Evolutionary conservation across 345 rosid genomes (phyloP).

Genomic region (Laguncularia racemosa): DNA sequence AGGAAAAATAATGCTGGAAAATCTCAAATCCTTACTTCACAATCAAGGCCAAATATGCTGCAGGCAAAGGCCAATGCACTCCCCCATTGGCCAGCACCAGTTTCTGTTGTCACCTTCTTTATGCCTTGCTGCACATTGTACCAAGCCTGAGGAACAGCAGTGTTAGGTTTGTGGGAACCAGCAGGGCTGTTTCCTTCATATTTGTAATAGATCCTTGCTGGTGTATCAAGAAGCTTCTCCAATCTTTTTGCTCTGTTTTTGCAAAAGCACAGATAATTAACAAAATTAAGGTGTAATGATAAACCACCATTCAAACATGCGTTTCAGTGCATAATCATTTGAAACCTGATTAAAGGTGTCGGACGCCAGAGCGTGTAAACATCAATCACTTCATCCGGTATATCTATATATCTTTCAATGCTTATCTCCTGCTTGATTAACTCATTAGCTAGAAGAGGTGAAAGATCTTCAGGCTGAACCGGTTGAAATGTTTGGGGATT

Average conservation of each 20-base stretch:
- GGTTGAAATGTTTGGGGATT: slow-evolving; percentile 75
- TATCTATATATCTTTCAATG: slow-evolving; percentile 60
- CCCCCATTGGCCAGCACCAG: slow-evolving; percentile 99
- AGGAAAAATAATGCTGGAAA: neutral
- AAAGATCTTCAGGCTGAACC: slow-evolving; percentile 61
- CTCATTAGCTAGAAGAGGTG: slow-evolving; percentile 76
- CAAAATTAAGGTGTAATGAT: no score
- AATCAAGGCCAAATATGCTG: slow-evolving; percentile 67
- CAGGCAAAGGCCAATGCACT: slow-evolving; percentile 84
- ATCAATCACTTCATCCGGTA: slow-evolving; percentile 83
- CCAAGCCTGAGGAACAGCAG: slow-evolving; percentile 82
- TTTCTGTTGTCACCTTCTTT: slow-evolving; percentile 82
- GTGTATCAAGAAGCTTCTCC: slow-evolving; percentile 83
- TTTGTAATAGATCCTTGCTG: slow-evolving; percentile 89
- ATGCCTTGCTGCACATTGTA: slow-evolving; percentile 72
- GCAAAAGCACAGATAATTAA: neutral
- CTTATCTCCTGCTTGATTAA: slow-evolving; percentile 79
- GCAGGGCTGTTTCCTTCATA: slow-evolving; percentile 97
- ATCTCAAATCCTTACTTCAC: slow-evolving; percentile 47
- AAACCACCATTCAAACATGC: no score
- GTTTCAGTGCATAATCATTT: no score
- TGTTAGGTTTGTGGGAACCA: slow-evolving; percentile 92
- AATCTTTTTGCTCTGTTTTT: slow-evolving; percentile 78
- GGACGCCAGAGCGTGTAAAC: slow-evolving; percentile 91
- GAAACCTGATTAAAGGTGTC: slow-evolving; percentile 80